These are phyloP conservation scores for Paracorniculantispora psalliotae DNA, from an alignment of 2,329 filamentous ascomycete species.

Conservation along the genomic window DNA sequence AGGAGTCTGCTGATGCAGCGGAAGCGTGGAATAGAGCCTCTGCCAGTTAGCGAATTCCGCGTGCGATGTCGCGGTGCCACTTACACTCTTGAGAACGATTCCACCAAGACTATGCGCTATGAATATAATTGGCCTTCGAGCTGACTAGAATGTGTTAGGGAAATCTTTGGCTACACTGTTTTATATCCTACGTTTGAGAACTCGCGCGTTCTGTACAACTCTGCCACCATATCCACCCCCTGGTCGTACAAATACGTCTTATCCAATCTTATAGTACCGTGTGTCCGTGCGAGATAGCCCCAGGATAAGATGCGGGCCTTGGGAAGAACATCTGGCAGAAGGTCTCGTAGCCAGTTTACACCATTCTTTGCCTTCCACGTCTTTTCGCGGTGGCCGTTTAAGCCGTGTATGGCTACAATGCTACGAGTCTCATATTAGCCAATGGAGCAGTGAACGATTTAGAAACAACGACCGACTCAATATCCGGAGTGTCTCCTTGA, in stretches of 20 bases:
- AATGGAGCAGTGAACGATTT: too few relatives aligned
- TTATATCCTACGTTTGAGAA: conserved; percentile 17
- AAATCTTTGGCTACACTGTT: not conserved
- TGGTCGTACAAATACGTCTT: conserved; percentile 29
- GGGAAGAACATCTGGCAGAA: conserved; percentile 25
- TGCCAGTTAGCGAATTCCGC: conserved; percentile 7
- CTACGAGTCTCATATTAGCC: conserved; percentile 15
- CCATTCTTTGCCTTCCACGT: conserved; percentile 21
- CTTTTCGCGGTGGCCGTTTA: conserved; percentile 21
- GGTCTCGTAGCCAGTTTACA: conserved; percentile 23
- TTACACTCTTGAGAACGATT: conserved; percentile 28
- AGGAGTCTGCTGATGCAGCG: conserved; percentile 21
- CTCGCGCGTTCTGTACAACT: conserved; percentile 25
- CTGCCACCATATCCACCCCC: conserved; percentile 27
- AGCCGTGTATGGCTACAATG: conserved; percentile 23
- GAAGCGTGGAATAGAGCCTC: conserved; percentile 34
- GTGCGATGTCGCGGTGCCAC: conserved; percentile 11
- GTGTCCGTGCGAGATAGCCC: conserved; percentile 30
- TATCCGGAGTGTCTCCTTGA: too few relatives aligned
- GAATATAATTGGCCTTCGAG: conserved; percentile 27
- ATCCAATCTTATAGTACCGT: conserved; percentile 20
- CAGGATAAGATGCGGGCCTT: conserved; percentile 29
- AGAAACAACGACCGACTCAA: too few relatives aligned
- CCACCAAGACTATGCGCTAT: conserved; percentile 29
- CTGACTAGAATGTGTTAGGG: conserved; percentile 20